Evolutionary conservation across 768 basidiomycete species (phyloP), one percentile per base, ranked within the genome.

Genomic region (Tricholoma saponaceum): DNA sequence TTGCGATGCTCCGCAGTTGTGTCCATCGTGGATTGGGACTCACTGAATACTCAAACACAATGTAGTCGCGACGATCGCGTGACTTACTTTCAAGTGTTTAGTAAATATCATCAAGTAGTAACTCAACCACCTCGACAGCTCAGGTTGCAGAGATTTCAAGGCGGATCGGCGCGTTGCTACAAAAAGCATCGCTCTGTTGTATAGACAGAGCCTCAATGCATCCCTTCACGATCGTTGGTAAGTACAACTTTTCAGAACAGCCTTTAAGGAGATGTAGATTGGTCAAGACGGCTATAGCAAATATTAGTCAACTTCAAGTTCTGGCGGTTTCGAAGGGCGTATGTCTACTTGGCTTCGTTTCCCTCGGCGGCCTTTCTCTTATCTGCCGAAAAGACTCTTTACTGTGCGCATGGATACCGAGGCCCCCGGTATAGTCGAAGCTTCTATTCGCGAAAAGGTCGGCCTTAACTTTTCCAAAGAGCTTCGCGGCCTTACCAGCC

Each of bases 371-470:
- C 50, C 59, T 33, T 55, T 52, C 44, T 46, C 39, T 44, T 32
- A 43, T 25, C 55, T 52, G 32, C 23, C 37, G 20, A 56, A 35
- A 52, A 62, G 63, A 58, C 57, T 14, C 22, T 44, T 62, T 10
- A 53, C 32, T 47, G 59, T 51, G 51, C 41, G 58, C 63, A 66
- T 65, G 66, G 63, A 62, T 61, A 64, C 61, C 23, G 55, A 64
- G 51, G 57, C 60, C n/a, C 69, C 67, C 51, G 83, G 85, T 16
- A 79, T 80, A 9, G 69, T 88, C 14, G 85, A 87, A 71, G 62
- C 60, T n/a, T 73, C 82, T n/a, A 87, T 89, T 57, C 76, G 76
- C 54, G 72, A 79, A 58, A 87, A 86, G 78, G 85, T 84, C 43
- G 6, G 26, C n/a, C n/a, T 28, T 51, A 53, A 64, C 56, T 52